phyloP scores from a whole-genome alignment of 164 flowering plant genomes.

The Tinospora cordifolia region DNA sequence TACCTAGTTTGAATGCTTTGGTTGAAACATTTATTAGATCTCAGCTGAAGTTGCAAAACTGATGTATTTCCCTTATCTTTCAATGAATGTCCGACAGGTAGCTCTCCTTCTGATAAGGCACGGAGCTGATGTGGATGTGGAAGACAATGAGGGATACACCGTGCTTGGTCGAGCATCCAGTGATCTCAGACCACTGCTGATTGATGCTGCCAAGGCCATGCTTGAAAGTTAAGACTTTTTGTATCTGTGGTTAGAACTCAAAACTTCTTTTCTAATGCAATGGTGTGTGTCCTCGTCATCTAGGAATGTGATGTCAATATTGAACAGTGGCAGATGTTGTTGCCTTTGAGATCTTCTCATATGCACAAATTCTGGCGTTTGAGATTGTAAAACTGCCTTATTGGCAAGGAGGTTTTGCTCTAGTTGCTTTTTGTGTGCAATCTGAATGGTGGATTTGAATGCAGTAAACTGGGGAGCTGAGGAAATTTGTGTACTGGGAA shows the following conservation, averaged over 20 bases:
- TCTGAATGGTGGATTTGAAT: too few relatives aligned
- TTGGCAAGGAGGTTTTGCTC: neutral
- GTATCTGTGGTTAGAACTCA: neutral
- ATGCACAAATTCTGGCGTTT: neutral
- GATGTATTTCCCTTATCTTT: neutral
- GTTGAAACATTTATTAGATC: too few relatives aligned
- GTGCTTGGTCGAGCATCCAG: conserved; percentile 73
- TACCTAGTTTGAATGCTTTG: too few relatives aligned
- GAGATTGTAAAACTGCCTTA: neutral
- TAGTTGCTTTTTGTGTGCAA: too few relatives aligned
- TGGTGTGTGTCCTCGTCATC: neutral
- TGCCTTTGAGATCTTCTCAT: neutral
- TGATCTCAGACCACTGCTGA: conserved; percentile 49
- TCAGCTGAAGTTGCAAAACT: too few relatives aligned
- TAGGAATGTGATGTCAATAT: neutral
- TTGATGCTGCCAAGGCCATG: conserved; percentile 94
- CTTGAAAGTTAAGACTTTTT: conserved; percentile 40
- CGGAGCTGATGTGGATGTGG: conserved; percentile 86
- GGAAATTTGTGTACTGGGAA: too few relatives aligned
- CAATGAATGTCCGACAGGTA: conserved; percentile 39
- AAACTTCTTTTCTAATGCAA: neutral
- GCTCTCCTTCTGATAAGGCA: conserved; percentile 83
- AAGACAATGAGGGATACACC: conserved; percentile 91
- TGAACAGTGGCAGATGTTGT: neutral
- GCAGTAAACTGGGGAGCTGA: too few relatives aligned